phyloP scores from a whole-genome alignment of 306 rosid genomes.

The Prunus armeniaca region DNA sequence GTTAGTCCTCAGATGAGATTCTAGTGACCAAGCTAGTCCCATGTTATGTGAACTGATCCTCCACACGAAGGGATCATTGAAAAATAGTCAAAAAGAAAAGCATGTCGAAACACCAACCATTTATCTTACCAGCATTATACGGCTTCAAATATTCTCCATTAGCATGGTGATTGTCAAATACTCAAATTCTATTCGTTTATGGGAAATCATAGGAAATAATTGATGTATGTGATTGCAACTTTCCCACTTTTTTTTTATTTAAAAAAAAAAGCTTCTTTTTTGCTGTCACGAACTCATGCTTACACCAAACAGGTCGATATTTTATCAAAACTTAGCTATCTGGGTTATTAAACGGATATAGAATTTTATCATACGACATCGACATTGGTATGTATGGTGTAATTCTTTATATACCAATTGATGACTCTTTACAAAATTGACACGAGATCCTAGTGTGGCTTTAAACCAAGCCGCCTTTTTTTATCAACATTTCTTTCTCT shows the following conservation, averaged over 20 bases:
- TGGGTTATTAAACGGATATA: neutral
- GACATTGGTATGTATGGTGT: too few relatives aligned
- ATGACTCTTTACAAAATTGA: neutral
- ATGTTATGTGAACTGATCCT: neutral
- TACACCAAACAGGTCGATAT: neutral
- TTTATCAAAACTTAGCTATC: neutral
- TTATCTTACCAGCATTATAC: neutral
- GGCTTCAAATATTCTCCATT: neutral
- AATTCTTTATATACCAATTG: neutral
- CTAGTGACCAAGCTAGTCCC: neutral
- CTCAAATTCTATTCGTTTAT: neutral
- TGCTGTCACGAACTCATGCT: neutral
- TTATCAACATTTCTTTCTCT: neutral
- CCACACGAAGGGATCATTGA: neutral
- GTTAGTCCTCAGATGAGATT: slow-evolving; percentile 1
- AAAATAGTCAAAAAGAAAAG: neutral
- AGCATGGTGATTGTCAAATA: neutral
- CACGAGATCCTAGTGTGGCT: neutral
- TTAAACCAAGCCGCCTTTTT: neutral
- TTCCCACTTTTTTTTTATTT: neutral
- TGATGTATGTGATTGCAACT: neutral
- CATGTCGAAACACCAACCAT: slow-evolving; percentile 1
- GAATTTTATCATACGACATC: too few relatives aligned
- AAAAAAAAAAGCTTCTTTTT: neutral
- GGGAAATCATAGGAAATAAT: neutral